Percentiles rank a stretch among this genome's conserved stretches.
These are phyloP conservation scores for Cytospora mali DNA, from an alignment of 2,329 filamentous ascomycete species.

Conservation along the genomic window DNA sequence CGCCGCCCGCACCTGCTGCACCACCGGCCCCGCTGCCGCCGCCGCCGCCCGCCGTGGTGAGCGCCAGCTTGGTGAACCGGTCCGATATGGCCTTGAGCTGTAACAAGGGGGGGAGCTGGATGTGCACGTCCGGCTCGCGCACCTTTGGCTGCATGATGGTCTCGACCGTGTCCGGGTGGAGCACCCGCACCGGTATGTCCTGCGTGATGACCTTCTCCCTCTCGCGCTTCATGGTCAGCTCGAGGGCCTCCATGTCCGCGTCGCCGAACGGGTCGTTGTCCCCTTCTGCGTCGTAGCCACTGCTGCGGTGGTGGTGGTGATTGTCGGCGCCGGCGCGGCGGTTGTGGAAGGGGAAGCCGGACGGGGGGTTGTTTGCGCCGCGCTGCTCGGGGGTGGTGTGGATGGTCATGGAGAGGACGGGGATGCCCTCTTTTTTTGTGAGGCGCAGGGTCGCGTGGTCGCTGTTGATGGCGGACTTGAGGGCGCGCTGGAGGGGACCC, in stretches of 20 bases:
- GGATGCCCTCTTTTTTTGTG: conserved; percentile 88
- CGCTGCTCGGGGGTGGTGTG: conserved; percentile 69
- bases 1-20: conserved; percentile 27
- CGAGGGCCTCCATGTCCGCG: conserved; percentile 50
- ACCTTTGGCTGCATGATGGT: conserved; percentile 91
- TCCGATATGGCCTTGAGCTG: conserved; percentile 95
- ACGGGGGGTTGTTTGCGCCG: conserved; percentile 32
- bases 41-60: conserved; percentile 31
- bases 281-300: conserved; percentile 44
- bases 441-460: conserved; percentile 82
- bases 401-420: conserved; percentile 87
- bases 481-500: conserved; percentile 83
- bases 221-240: conserved; percentile 64
- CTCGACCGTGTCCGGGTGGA: conserved; percentile 82
- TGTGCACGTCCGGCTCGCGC: conserved; percentile 90
- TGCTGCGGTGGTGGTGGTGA: conserved; percentile 26
- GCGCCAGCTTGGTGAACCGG: conserved; percentile 85
- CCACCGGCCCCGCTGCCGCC: conserved; percentile 18
- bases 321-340: conserved; percentile 33
- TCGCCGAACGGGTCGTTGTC: conserved; percentile 47
- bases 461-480: conserved; percentile 83
- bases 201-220: conserved; percentile 93
- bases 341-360: conserved; percentile 32
- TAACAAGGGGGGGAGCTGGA: conserved; percentile 81
- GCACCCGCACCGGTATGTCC: conserved; percentile 91